Evolutionary conservation across 331 rosid genomes (phyloP), one percentile per base, ranked within the genome.

Genomic region (Prunus yedoensis): DNA sequence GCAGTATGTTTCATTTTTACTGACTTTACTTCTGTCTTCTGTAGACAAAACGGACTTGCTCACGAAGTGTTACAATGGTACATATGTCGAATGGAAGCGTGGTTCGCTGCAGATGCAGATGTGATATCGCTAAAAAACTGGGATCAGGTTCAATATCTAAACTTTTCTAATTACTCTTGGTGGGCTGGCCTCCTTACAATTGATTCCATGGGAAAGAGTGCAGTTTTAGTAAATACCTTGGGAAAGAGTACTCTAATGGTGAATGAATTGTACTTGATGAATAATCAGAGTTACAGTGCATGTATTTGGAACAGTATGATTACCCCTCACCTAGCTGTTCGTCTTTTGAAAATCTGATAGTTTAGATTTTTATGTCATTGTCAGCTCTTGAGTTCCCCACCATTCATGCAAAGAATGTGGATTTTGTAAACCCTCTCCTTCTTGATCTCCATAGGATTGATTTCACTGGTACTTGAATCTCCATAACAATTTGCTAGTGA

Each of bases 21-120:
- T 73, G 27, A 45, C 9, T 65, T 73, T 25, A 17, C 68, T 43
- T 27, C 18, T 11, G 7, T 9, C 45, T 3, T n/a, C 16, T 81
- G 78, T 84, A 90, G 96, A 87, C 88, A 83, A 83, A 74, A 88
- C 27, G 96, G 93, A 85, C 86, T 86, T 79, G 88, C 93, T 64
- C 87, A 83, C 38, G 83, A 85, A 85, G 93, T 90, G 66, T 79
- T 90, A 75, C 96, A 85, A 68, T 90, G 96, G 96, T 90, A 77
- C 80, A 71, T 86, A 71, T 90, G 96, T 84, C 87, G 96, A 78
- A 86, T 88, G 96, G 96, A 90, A 83, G 93, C 96, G 16, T 90
- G 96, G 96, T 90, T 90, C 86, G 96, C 96, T 67, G 96, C 96
- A 23, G 96, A 90, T 77, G 93, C 91, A 17, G 96, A 90, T 81